Conservation (phyloP, 2,329 filamentous ascomycete species). For the Myriosclerotinia scirpicola region DNA sequence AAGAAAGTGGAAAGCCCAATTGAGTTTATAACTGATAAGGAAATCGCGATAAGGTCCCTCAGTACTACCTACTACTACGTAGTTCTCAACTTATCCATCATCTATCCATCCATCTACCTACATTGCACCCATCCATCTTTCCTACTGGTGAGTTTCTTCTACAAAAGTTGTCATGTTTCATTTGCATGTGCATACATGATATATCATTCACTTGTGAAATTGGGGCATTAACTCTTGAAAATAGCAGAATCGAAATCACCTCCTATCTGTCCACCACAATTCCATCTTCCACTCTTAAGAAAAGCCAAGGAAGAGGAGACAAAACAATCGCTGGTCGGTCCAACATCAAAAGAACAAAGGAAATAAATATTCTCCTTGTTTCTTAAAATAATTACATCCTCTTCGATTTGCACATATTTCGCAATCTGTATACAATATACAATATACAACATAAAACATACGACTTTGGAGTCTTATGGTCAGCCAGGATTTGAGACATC, state of each 20-base stretch:
- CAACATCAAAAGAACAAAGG: slow-evolving; percentile 11
- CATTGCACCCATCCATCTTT: not conserved
- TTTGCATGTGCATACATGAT: not conserved
- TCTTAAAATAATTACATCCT: not conserved
- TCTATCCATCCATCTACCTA: not conserved
- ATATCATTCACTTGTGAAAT: not conserved
- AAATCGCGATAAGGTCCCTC: slow-evolving; percentile 6
- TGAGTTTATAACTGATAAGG: slow-evolving; percentile 3
- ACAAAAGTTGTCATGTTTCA: not conserved
- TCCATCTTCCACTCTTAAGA: not conserved
- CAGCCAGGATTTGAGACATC: slow-evolving; percentile 12
- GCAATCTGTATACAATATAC: not conserved
- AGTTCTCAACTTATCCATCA: no score
- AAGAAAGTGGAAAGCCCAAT: not conserved
- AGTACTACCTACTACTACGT: no score
- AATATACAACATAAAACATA: no score
- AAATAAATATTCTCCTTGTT: slow-evolving; percentile 1
- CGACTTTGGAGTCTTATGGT: not conserved
- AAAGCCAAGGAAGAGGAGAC: slow-evolving; percentile 8
- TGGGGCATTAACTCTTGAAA: not conserved
- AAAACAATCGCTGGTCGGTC: slow-evolving; percentile 6
- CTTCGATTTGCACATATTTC: slow-evolving; percentile 10
- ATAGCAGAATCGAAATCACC: not conserved
- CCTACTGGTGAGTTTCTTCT: slow-evolving; percentile 1
- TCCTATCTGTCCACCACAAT: not conserved